Percentiles rank a stretch among this genome's conserved stretches.
Evolutionary conservation across 2,329 filamentous ascomycete genomes (phyloP).

Genomic region (Aspergillus pseudotamarii): DNA sequence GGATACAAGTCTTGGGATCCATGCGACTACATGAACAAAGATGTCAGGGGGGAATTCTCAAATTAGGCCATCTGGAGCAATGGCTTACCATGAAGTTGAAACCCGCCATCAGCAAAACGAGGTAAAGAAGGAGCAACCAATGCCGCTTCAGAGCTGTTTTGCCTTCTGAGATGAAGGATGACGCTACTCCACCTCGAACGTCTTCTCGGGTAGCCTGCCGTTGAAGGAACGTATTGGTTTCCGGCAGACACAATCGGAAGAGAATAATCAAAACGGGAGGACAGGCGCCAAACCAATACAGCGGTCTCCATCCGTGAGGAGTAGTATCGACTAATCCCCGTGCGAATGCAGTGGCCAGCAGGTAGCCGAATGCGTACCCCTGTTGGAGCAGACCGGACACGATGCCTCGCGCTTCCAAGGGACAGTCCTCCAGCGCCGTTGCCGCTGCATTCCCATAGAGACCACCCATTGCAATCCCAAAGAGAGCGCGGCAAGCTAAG

Average conservation of each 20-base stretch:
- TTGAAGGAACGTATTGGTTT: constrained; percentile 73
- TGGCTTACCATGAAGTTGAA: constrained; percentile 78
- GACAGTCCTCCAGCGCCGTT: constrained; percentile 65
- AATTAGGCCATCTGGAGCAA: neutral
- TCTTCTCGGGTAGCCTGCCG: constrained; percentile 66
- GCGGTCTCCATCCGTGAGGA: constrained; percentile 75
- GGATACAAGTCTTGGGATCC: constrained; percentile 70
- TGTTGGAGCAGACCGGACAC: constrained; percentile 66
- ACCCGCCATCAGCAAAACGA: constrained; percentile 84
- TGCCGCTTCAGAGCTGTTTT: constrained; percentile 77
- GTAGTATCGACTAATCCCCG: constrained; percentile 65
- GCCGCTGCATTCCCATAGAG: constrained; percentile 65
- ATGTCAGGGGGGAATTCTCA: neutral
- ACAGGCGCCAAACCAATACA: constrained; percentile 87
- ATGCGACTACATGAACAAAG: constrained; percentile 57
- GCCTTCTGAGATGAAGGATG: constrained; percentile 74
- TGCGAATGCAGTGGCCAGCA: constrained; percentile 61
- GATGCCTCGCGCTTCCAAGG: constrained; percentile 59
- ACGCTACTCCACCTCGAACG: constrained; percentile 59
- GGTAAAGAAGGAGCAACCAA: constrained; percentile 78
- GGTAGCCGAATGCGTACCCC: constrained; percentile 66
- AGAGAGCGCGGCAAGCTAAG: constrained; percentile 61
- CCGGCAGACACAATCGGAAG: constrained; percentile 75
- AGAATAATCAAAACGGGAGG: constrained; percentile 79
- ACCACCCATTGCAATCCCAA: constrained; percentile 67